Evolutionary conservation across 1,139 yeast genomes (phyloP), one percentile per base, ranked within the genome.

Genomic region (Kodamaea ohmeri): DNA sequence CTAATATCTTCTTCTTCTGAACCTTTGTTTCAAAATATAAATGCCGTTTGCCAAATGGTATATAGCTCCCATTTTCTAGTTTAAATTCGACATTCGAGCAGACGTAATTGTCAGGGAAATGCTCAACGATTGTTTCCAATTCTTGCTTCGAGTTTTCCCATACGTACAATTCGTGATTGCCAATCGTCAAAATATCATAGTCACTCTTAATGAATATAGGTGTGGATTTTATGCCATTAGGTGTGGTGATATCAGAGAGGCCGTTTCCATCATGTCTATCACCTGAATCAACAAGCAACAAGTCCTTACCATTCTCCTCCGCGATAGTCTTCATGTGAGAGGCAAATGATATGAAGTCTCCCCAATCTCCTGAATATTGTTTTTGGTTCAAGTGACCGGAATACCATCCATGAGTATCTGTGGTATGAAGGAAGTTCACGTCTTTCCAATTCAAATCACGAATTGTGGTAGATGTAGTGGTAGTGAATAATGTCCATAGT

Each of bases 241-340:
- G 87, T 3, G 35, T 46, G 0, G 95, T 83, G 8, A 83, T 82
- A 60, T 90, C 97, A 32, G 89, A 75, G 16, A 83, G 61, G 1
- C 97, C 98, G 55, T 88, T 89, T 1, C 98, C 98, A 58, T 92
- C 97, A 50, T 87, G 96, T 44, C 88, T 79, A 60, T 92, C 98
- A 6, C 98, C 98, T 1, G 94, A 79, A 55, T 92, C 98, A 1
- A 92, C 73, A 2, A 89, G 51, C 6, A 92, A 50, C 21, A 92
- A 55, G 53, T 92, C 97, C 25, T 69, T 76, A 2, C 72, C 71
- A 3, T 61, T 50, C 0, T 52, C 52, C 24, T 66, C 67, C 0
- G 88, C 78, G 17, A 61, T 55, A 0, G 52, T 52, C 30, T 66
- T 62, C 55, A 87, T 58, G 39, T 76, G 78, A 11, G 59, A 49